These are phyloP conservation scores for Arthroderma sp. DNA, from an alignment of 2,329 filamentous ascomycete genomes.

Conservation along the genomic window DNA sequence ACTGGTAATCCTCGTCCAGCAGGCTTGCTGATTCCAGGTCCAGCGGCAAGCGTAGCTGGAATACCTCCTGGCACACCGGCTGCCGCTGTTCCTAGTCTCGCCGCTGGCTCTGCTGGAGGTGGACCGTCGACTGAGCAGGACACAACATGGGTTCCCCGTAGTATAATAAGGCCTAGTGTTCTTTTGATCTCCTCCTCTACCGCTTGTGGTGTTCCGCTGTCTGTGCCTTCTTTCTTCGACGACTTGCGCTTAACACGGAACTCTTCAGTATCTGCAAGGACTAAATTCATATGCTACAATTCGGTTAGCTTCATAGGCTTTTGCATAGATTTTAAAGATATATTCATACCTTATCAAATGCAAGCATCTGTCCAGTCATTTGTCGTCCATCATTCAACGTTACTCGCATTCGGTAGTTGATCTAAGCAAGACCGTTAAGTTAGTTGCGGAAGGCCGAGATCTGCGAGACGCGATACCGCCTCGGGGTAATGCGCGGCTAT, in stretches of 20 bases:
- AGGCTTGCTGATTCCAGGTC: constrained; percentile 80
- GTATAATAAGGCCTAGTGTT: constrained; percentile 86
- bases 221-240: constrained; percentile 50
- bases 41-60: constrained; percentile 60
- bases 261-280: constrained; percentile 96
- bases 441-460: no score
- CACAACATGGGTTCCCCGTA: constrained; percentile 88
- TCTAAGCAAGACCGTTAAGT: constrained; percentile 39
- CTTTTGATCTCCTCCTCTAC: constrained; percentile 93
- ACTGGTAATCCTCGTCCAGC: constrained; percentile 75
- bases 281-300: constrained; percentile 89
- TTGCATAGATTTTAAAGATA: neutral
- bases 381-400: constrained; percentile 90
- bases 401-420: constrained; percentile 98
- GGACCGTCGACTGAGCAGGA: constrained; percentile 92
- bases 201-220: constrained; percentile 47
- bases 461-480: no score
- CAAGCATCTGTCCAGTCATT: constrained; percentile 96
- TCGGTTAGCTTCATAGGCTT: neutral
- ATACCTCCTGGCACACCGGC: constrained; percentile 46
- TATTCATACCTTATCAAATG: constrained; percentile 74
- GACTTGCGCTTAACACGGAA: constrained; percentile 85
- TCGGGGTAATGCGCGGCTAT: no score
- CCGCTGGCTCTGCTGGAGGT: constrained; percentile 82
- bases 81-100: constrained; percentile 67